phyloP scores from a whole-genome alignment of 2,329 filamentous ascomycete genomes.

The Colletotrichum chrysophilum region DNA sequence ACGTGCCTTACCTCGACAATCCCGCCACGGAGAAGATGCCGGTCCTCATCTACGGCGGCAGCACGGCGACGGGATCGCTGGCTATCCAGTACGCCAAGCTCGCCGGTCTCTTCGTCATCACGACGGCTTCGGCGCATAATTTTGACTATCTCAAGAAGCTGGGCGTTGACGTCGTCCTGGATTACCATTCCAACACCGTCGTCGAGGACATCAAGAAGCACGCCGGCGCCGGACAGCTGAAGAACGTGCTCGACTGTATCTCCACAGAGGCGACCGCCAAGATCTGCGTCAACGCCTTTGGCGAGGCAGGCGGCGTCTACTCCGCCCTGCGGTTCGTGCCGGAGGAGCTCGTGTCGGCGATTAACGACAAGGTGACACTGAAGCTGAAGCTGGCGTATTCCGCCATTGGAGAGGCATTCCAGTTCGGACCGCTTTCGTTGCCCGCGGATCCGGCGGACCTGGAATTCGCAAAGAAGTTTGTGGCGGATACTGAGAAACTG shows the following conservation, averaged over 20 bases:
- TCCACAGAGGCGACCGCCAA: conserved; percentile 25
- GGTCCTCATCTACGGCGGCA: conserved; percentile 49
- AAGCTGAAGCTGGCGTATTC: conserved; percentile 43
- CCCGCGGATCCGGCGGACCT: conserved; percentile 33
- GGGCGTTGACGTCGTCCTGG: conserved; percentile 51
- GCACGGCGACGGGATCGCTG: conserved; percentile 61
- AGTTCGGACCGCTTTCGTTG: conserved; percentile 19
- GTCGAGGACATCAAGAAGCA: conserved; percentile 26
- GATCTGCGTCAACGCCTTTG: conserved; percentile 35
- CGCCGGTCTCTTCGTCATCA: conserved; percentile 43
- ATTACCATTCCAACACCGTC: conserved; percentile 41
- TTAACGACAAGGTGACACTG: conserved; percentile 34
- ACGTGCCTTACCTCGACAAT: conserved; percentile 47
- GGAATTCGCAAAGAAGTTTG: conserved; percentile 41
- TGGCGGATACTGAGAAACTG: conserved; percentile 34
- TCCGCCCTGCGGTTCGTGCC: conserved; percentile 41
- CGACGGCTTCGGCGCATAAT: conserved; percentile 44
- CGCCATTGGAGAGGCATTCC: conserved; percentile 39
- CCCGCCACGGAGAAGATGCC: not conserved
- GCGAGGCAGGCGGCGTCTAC: conserved; percentile 30
- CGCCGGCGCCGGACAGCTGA: conserved; percentile 26
- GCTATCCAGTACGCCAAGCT: conserved; percentile 49
- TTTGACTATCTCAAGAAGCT: conserved; percentile 41
- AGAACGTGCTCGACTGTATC: conserved; percentile 41
- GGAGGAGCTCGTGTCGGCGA: conserved; percentile 45